Conservation (phyloP, 805 yeast genomes). For the Metschnikowia continentalis region DNA sequence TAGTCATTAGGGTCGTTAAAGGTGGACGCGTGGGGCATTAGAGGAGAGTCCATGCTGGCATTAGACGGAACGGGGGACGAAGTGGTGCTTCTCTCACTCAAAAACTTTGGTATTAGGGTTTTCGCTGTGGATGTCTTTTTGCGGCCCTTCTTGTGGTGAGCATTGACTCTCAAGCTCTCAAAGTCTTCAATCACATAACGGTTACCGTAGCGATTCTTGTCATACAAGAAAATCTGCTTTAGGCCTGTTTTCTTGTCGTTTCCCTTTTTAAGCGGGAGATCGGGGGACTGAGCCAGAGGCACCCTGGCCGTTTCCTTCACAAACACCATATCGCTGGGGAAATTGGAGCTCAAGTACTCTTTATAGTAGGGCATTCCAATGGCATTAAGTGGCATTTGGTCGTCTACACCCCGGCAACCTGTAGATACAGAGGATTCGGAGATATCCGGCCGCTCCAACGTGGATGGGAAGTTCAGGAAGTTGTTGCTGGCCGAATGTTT, state of each 20-base stretch:
- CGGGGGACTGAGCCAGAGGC: constrained; percentile 51
- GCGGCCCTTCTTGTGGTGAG: constrained; percentile 11
- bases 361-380: constrained; percentile 87
- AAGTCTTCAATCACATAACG: constrained; percentile 48
- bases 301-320: constrained; percentile 57
- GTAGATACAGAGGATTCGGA: constrained; percentile 24
- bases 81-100: constrained; percentile 46
- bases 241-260: constrained; percentile 15
- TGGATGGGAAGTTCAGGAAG: constrained; percentile 35
- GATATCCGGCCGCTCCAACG: constrained; percentile 53
- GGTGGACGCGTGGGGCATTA: constrained; percentile 6
- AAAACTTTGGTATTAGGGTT: constrained; percentile 46
- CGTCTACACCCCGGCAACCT: constrained; percentile 31
- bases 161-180: constrained; percentile 26
- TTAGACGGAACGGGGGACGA: constrained; percentile 11
- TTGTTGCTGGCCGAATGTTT: constrained; percentile 22
- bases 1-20: constrained; percentile 10
- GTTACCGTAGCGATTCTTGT: constrained; percentile 52
- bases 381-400: constrained; percentile 54
- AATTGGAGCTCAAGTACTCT: constrained; percentile 71
- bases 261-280: constrained; percentile 7
- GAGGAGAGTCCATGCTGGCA: constrained; percentile 9
- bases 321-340: constrained; percentile 65
- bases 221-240: constrained; percentile 40
- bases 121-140: constrained; percentile 11